Conservation (phyloP, 306 rosid species). For the Hylodesmum podocarpum region DNA sequence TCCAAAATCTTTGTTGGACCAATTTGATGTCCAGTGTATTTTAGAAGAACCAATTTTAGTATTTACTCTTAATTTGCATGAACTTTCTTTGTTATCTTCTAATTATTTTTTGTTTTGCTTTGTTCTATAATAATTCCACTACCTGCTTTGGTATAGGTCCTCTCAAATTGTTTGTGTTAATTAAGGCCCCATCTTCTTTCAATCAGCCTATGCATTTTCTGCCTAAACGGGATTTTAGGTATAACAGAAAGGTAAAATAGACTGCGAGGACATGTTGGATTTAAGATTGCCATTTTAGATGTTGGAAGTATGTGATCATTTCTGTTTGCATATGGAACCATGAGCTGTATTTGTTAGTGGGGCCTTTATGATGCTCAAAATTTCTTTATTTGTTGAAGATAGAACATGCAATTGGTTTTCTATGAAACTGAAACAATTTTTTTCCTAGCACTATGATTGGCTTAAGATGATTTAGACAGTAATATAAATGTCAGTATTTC, state of each 20-base stretch:
- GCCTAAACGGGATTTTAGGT: constrained; percentile 83
- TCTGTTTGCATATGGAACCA: not conserved
- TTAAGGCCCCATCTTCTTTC: constrained; percentile 79
- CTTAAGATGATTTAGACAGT: not conserved
- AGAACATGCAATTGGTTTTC: not conserved
- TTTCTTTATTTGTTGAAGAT: constrained; percentile 29
- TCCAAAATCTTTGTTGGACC: not conserved
- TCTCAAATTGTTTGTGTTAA: constrained; percentile 70
- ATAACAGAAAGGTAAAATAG: constrained; percentile 65
- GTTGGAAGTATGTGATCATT: not conserved
- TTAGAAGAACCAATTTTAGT: constrained; percentile 8
- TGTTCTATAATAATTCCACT: not conserved
- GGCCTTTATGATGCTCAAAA: constrained; percentile 17
- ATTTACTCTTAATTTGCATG: not conserved
- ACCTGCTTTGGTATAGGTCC: constrained; percentile 49
- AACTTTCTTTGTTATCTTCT: not conserved
- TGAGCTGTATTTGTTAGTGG: constrained; percentile 7
- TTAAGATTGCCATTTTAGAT: not conserved
- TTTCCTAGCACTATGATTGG: not conserved
- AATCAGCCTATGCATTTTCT: constrained; percentile 82
- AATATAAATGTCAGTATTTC: not conserved
- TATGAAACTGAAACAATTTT: constrained; percentile 4
- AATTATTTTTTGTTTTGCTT: constrained; percentile 15
- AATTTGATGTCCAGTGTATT: not conserved
- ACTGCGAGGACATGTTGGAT: not conserved